Conservation (phyloP, 306 rosid genomes). For the Cyamopsis tetragonoloba region DNA sequence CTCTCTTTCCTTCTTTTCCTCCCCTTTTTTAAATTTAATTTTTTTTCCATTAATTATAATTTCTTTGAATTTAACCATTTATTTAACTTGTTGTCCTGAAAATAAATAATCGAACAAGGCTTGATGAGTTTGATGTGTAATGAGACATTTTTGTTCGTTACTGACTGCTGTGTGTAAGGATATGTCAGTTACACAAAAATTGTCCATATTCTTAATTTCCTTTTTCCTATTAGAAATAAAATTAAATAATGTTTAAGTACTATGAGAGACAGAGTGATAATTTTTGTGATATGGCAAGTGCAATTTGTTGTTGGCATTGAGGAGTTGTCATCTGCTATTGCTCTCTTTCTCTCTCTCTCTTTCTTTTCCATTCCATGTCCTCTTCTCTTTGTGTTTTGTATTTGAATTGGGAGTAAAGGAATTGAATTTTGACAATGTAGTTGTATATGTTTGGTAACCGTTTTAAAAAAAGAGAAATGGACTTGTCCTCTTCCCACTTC, state of each 20-base stretch:
- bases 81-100: too few relatives aligned
- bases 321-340: constrained; percentile 40
- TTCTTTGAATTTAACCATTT: background rate
- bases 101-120: constrained; percentile 36
- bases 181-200: constrained; percentile 38
- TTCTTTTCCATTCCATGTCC: too few relatives aligned
- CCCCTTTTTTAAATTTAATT: background rate
- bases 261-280: background rate
- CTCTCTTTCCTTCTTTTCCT: background rate
- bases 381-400: constrained; percentile 35
- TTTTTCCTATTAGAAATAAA: background rate
- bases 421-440: constrained; percentile 47
- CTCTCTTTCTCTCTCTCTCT: too few relatives aligned
- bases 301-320: constrained; percentile 29
- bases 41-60: background rate
- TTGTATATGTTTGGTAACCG: constrained; percentile 47
- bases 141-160: constrained; percentile 34
- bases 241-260: background rate
- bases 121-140: constrained; percentile 23
- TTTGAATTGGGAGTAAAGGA: constrained; percentile 32
- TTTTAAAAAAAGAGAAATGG: constrained; percentile 47
- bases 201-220: constrained; percentile 30
- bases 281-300: constrained; percentile 18
- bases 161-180: constrained; percentile 29
- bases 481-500: constrained; percentile 60